These are phyloP conservation scores for Solanum chiquidenum DNA, from an alignment of 257 asterid species.

Conservation along the genomic window DNA sequence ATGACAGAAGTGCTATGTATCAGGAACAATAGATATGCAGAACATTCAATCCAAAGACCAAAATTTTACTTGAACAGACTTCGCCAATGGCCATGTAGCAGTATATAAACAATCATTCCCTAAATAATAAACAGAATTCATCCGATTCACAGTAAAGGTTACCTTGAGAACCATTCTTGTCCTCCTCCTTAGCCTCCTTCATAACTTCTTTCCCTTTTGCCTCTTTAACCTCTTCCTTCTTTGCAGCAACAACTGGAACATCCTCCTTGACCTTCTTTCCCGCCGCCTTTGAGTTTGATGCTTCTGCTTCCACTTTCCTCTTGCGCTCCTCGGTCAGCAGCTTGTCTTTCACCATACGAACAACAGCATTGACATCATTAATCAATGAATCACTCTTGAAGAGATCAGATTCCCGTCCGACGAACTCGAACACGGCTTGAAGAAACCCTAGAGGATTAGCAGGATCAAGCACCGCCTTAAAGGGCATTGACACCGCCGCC, in stretches of 20 bases:
- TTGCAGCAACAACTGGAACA: conserved; percentile 2
- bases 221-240: conserved; percentile 1
- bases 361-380: conserved; percentile 62
- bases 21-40: not conserved
- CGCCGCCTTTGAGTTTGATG: not conserved
- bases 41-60: not conserved
- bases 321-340: conserved; percentile 39
- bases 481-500: conserved; percentile 24
- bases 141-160: not conserved
- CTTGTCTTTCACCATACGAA: conserved; percentile 54
- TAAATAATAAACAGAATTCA: not conserved
- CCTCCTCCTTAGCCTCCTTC: conserved; percentile 18
- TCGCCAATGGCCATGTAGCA: not conserved
- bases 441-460: conserved; percentile 63
- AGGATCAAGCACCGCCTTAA: conserved; percentile 47
- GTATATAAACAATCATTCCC: not conserved
- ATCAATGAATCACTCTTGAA: conserved; percentile 63
- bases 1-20: not conserved
- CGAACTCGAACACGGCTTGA: conserved; percentile 50
- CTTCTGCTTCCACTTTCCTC: conserved; percentile 28
- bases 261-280: conserved; percentile 18
- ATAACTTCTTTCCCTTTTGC: not conserved
- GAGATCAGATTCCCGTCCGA: conserved; percentile 63
- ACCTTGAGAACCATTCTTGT: conserved; percentile 42
- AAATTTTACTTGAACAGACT: not conserved